A percentile compares a stretch with the other conserved stretches of the same genome.
Evolutionary conservation across 2,329 filamentous ascomycete species (phyloP).

Genomic region (Trichophyton rubrum): DNA sequence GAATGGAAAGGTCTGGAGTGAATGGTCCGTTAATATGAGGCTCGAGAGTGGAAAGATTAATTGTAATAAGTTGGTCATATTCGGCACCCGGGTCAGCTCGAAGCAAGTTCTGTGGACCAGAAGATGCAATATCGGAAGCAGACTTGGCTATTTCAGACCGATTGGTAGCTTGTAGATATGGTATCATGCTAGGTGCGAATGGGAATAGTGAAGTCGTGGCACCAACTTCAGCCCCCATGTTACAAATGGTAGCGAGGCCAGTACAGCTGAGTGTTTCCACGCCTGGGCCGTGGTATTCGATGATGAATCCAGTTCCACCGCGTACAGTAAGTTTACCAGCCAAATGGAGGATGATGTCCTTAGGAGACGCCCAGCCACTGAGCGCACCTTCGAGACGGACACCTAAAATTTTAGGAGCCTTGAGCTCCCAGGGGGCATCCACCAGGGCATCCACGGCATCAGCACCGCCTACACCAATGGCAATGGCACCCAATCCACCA

Average conservation of each 20-base stretch:
- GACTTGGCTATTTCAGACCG: slow-evolving; percentile 57
- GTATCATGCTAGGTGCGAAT: slow-evolving; percentile 68
- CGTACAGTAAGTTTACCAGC: slow-evolving; percentile 84
- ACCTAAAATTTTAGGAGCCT: slow-evolving; percentile 81
- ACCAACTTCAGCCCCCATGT: slow-evolving; percentile 81
- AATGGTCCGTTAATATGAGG: slow-evolving; percentile 96
- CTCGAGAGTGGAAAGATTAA: slow-evolving; percentile 80
- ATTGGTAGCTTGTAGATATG: slow-evolving; percentile 78
- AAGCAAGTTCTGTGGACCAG: slow-evolving; percentile 52
- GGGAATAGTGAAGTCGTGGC: slow-evolving; percentile 96
- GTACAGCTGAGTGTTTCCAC: slow-evolving; percentile 82
- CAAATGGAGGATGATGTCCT: slow-evolving; percentile 85
- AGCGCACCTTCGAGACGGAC: slow-evolving; percentile 74
- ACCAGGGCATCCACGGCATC: slow-evolving; percentile 95
- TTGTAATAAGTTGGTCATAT: slow-evolving; percentile 84
- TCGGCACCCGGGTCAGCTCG: slow-evolving; percentile 66
- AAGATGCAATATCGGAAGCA: slow-evolving; percentile 49
- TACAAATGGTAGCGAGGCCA: slow-evolving; percentile 83
- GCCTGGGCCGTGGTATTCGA: slow-evolving; percentile 87
- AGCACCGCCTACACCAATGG: slow-evolving; percentile 92
- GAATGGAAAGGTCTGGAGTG: slow-evolving; percentile 88
- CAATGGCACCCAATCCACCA: slow-evolving; percentile 84
- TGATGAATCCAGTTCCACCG: slow-evolving; percentile 85
- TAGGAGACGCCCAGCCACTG: slow-evolving; percentile 82
- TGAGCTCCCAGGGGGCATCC: slow-evolving; percentile 93